Percentiles rank a stretch among this genome's conserved stretches.
phyloP scores from a whole-genome alignment of 164 flowering plant species.

The Umbilicus rupestris region DNA sequence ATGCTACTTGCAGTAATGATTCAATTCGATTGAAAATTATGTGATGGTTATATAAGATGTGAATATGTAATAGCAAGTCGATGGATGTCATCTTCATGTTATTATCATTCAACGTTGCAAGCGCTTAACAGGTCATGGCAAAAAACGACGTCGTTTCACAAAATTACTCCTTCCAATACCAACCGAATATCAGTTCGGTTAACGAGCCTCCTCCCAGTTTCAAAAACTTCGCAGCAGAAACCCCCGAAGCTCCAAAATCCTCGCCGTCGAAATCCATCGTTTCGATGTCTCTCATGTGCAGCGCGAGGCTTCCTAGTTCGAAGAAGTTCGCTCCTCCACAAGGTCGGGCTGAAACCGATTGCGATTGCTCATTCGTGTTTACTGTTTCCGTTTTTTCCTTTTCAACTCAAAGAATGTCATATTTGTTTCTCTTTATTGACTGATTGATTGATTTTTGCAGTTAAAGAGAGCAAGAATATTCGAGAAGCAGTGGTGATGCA shows the following conservation, averaged over 20 bases:
- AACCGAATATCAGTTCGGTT: no score
- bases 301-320: not conserved
- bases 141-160: no score
- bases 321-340: not conserved
- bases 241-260: not conserved
- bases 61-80: no score
- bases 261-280: not conserved
- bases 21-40: no score
- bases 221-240: not conserved
- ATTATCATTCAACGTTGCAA: no score
- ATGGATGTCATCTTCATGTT: no score
- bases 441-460: slow-evolving; percentile 11
- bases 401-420: not conserved
- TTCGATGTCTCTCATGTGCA: not conserved
- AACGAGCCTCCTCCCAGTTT: no score
- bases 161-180: no score
- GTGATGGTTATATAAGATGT: no score
- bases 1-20: no score
- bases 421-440: not conserved
- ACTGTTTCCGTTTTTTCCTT: not conserved
- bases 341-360: not conserved
- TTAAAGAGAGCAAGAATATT: slow-evolving; percentile 29
- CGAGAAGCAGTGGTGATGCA: slow-evolving; percentile 57
- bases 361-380: not conserved
- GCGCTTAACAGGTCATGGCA: no score